Base-by-base conservation (phyloP, 139 green algal genomes). In the Volvox reticuliferus region DNA sequence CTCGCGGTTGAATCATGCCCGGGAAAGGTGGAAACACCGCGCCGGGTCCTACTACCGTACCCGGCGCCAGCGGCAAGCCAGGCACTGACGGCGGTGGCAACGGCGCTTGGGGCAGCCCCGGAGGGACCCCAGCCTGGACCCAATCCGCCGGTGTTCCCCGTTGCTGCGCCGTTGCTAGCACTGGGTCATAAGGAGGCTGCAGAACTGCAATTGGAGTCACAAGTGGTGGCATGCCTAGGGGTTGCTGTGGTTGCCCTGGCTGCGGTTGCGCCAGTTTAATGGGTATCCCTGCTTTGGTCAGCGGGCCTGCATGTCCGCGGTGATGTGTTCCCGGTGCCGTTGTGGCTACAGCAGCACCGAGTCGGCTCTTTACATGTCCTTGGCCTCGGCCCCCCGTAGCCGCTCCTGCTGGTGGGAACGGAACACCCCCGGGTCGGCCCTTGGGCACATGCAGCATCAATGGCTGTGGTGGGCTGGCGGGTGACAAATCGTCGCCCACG, bases 351-450 rank as follows among this genome's bases (percentile, higher is more conserved):
- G 44, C 44, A 55, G 44, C 44, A 55, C 81, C 81, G 16, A 87
- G 81, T n/a, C 61, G 73, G 81, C 55, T 76, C 81, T 87, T 87
- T 19, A 36, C 44, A 55, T 55, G 44, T 55, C 44, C 44, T 55
- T 55, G 44, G 44, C 44, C 44, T 32, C 26, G 76, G 76, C 16
- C 21, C 76, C 33, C 76, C 76, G 33, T 13, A 1, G 76, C 18
- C 30, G 16, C 65, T 73, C 65, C 24, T 12, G 21, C 76, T 13
- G 76, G 1, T 24, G 32, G 32, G 22, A 30, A 61, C 24, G 32
- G 32, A 82, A 61, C 2, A 2, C 21, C 71, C 9, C 71, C 71
- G 2, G 6, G 26, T 18, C 32, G 75, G 75, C 14, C 32, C 32
- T 55, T 81, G 33, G 32, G 75, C n/a, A 61, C 30, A 55, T 81